Evolutionary conservation across 352 stramenopile genomes (phyloP).

Genomic region (Phytopythium boreale): DNA sequence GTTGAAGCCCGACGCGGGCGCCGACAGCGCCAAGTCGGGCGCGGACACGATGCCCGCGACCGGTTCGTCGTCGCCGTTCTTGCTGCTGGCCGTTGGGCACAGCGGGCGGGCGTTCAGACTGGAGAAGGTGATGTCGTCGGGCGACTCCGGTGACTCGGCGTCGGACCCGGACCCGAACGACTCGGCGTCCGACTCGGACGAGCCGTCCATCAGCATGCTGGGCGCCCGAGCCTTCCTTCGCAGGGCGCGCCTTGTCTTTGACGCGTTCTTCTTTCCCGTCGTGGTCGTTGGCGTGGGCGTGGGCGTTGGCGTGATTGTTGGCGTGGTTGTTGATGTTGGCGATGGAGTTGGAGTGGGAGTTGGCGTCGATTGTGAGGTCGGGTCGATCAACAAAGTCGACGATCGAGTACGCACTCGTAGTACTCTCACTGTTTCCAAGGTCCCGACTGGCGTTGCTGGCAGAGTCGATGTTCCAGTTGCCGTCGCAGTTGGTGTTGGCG

Average conservation of each 20-base stretch:
- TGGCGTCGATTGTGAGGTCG: neutral
- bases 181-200: neutral
- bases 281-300: neutral
- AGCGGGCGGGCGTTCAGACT: neutral
- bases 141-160: neutral
- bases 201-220: neutral
- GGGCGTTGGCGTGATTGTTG: neutral
- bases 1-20: neutral
- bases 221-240: neutral
- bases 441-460: neutral
- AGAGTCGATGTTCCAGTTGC: neutral
- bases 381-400: neutral
- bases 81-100: too few species aligned
- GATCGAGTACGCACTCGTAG: neutral
- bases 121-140: slow-evolving; percentile 2
- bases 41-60: neutral
- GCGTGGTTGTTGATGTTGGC: neutral
- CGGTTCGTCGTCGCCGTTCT: neutral
- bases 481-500: neutral
- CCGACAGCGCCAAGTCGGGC: neutral
- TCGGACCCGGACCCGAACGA: neutral
- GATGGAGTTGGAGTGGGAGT: neutral
- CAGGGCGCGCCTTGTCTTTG: neutral
- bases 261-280: neutral
- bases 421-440: neutral